Conservation (phyloP, 805 yeast species). For the Ogataea allantospora region DNA sequence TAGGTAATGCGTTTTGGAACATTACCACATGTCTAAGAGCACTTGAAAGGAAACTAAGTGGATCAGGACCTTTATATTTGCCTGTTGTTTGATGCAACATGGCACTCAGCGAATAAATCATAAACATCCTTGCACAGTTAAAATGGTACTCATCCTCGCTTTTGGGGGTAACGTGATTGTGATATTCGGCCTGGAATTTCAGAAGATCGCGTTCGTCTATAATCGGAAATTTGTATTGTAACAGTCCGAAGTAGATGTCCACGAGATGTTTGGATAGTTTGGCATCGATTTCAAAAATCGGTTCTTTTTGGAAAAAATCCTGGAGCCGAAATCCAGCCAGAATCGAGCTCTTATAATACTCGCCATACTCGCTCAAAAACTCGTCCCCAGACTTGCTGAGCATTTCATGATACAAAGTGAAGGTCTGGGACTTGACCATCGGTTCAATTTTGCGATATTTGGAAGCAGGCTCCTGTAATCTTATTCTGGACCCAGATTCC, state of each 20-base stretch:
- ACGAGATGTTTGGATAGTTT: constrained; percentile 48
- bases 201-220: constrained; percentile 51
- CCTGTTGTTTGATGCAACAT: constrained; percentile 55
- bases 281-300: constrained; percentile 52
- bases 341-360: constrained; percentile 20
- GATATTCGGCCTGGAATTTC: constrained; percentile 49
- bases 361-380: constrained; percentile 19
- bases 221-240: constrained; percentile 57
- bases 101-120: constrained; percentile 51
- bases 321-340: constrained; percentile 46
- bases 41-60: constrained; percentile 55
- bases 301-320: constrained; percentile 47
- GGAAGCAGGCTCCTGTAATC: constrained; percentile 14
- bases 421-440: constrained; percentile 14
- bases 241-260: constrained; percentile 53
- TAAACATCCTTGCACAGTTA: constrained; percentile 54
- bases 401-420: constrained; percentile 20
- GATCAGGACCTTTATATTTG: constrained; percentile 52
- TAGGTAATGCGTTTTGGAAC: constrained; percentile 38
- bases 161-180: constrained; percentile 24
- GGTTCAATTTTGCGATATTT: constrained; percentile 32
- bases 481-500: constrained; percentile 25
- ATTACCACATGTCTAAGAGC: constrained; percentile 56
- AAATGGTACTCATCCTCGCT: constrained; percentile 46
- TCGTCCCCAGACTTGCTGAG: constrained; percentile 22